Evolutionary conservation across 345 rosid species (phyloP).

Genomic region (Abelmoschus esculentus): DNA sequence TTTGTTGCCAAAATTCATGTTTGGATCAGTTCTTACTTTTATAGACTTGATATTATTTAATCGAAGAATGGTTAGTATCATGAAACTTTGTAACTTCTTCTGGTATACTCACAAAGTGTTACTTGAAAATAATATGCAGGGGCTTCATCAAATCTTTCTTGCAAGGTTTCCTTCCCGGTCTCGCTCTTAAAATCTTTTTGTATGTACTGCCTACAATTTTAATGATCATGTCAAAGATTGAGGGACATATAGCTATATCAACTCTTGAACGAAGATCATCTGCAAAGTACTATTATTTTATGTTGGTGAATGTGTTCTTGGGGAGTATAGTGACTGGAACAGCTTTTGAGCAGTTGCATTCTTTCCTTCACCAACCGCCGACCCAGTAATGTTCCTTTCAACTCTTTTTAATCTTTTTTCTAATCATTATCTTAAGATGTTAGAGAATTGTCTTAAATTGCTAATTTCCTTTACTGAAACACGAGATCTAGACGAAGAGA

Average conservation of each 20-base stretch:
- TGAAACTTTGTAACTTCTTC: neutral
- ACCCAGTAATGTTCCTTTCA: slow-evolving; percentile 49
- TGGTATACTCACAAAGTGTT: neutral
- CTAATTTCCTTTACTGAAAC: neutral
- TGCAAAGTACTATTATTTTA: slow-evolving; percentile 85
- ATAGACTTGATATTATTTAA: neutral
- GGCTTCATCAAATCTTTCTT: slow-evolving; percentile 86
- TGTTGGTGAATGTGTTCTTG: slow-evolving; percentile 94
- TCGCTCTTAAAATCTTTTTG: slow-evolving; percentile 81
- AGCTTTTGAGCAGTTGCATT: slow-evolving; percentile 76
- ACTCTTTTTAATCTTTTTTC: neutral
- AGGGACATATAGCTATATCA: slow-evolving; percentile 78
- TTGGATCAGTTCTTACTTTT: neutral
- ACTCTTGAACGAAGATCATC: slow-evolving; percentile 76
- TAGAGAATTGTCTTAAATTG: neutral
- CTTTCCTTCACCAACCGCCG: slow-evolving; percentile 93
- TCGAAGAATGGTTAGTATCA: neutral
- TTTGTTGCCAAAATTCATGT: neutral
- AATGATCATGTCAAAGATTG: slow-evolving; percentile 91
- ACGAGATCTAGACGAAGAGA: no score
- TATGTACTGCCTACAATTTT: slow-evolving; percentile 61
- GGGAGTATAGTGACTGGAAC: slow-evolving; percentile 94
- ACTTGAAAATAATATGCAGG: slow-evolving; percentile 35
- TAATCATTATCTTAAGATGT: neutral
- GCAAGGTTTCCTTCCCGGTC: slow-evolving; percentile 96